A percentile compares a stretch with the other conserved stretches of the same genome.
phyloP scores from a whole-genome alignment of 768 basidiomycete genomes.

The Macrolepiota fuliginosa region DNA sequence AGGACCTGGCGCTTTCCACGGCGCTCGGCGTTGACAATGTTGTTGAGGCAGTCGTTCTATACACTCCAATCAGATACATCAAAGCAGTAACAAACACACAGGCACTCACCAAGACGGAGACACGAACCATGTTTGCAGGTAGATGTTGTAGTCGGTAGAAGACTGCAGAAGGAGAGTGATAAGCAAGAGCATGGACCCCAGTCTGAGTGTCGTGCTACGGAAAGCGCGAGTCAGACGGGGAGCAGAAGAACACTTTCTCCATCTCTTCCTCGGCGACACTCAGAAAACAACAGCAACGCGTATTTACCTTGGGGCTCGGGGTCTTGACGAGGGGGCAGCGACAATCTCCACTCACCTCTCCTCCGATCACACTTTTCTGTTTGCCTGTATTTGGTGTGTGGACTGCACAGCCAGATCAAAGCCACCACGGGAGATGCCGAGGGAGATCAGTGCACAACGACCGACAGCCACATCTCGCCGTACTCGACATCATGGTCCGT shows the following conservation, averaged over 20 bases:
- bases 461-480: constrained; percentile 28
- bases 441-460: background rate
- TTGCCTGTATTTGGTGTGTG: constrained; percentile 20
- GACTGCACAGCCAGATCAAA: constrained; percentile 37
- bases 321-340: constrained; percentile 21
- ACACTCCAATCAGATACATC: constrained; percentile 8
- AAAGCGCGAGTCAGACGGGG: constrained; percentile 81
- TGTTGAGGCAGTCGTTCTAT: constrained; percentile 72
- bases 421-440: constrained; percentile 42
- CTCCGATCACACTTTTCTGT: background rate
- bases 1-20: constrained; percentile 99
- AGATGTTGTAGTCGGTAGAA: constrained; percentile 16
- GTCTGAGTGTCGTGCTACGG: constrained; percentile 82
- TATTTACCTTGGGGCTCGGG: constrained; percentile 46
- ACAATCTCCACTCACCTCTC: too few species aligned
- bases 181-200: constrained; percentile 46
- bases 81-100: background rate
- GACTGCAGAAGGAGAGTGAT: constrained; percentile 15
- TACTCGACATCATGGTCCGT: constrained; percentile 45
- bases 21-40: constrained; percentile 99
- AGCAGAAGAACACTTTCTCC: background rate
- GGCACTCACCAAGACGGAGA: constrained; percentile 81
- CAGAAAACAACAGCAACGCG: constrained; percentile 17
- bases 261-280: constrained; percentile 12
- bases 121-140: constrained; percentile 67